Base-by-base conservation (phyloP, 768 basidiomycete genomes). In the Gautieria morchelliformis region DNA sequence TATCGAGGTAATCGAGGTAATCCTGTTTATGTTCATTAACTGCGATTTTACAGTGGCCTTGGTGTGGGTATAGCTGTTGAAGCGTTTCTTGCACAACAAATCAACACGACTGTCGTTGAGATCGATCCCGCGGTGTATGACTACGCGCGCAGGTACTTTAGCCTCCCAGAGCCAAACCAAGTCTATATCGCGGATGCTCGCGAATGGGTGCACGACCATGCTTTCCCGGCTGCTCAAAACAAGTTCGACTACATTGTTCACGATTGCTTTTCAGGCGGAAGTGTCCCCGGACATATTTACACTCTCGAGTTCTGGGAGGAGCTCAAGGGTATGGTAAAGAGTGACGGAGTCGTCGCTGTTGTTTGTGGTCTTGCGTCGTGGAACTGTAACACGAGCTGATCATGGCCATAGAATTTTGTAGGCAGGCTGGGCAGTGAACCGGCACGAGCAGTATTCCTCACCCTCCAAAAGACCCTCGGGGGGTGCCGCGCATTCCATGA, bases 251-350 rank as follows among this genome's bases (percentile, higher is more conserved):
- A 86, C 60, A 80, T 93, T 41, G 74, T 95, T 0, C 95, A 97
- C 62, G 94, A 95, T 64, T 90, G 89, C 65, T 97, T 96, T 68
- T 92, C 93, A 9, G 95, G 94, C 9, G 95, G 95, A 3, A 83
- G 82, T n/a, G 84, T 97, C 2, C 93, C 95, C 0, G 74, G 83
- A 39, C 85, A 91, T 64, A 72, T 97, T 52, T 97, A 87, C 70
- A 89, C 93, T 0, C 41, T 78, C 32, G 85, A 93, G 62, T 94
- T 94, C 66, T 95, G 91, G 89, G 62, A 74, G 22, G 82, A 84
- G 53, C 66, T 95, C 52, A 84, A 80, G 63, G 64, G 68, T 2
- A 66, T 84, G 19, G 78, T 95, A 69, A 75, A 78, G 12, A 73
- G 79, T 3, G 82, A 89, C 48, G 94, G 87, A 3, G 74, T 93